Base-by-base conservation (phyloP, 164 flowering plant genomes). In the Cinnamomum chago region DNA sequence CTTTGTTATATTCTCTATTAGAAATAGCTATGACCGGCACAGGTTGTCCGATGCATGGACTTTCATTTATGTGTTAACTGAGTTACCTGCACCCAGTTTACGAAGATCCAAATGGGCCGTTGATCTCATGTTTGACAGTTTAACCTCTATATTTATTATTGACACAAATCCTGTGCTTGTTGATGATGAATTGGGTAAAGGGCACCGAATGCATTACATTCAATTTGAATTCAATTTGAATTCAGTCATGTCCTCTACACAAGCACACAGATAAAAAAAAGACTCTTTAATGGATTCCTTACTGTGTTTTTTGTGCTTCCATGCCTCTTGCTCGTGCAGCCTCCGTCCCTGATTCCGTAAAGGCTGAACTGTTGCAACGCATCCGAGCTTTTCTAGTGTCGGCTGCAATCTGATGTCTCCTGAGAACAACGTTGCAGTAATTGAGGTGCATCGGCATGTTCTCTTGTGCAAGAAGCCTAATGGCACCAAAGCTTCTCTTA, bases 281-380 rank as follows among this genome's bases (percentile, higher is more conserved):
- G n/a, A 15, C 60, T 18, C 7, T 55, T 5, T 55, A 17, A 55
- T 14, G 60, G 60, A 55, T 55, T 20, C 60, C 20, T 55, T 55
- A 55, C 60, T 55, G 3, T 17, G 0, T 3, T 15, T 3, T 55
- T 55, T 15, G 60, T 55, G 60, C n/a, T 55, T 20, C 17, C n/a
- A 14, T 55, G 5, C 3, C 47, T 68, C 71, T 52, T 58, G 23
- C 2, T 79, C 62, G 0, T 75, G 82, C 91, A 93, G 98, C 98
- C 28, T 93, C 95, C 1, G 76, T 93, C 35, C 98, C 98, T 5
- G 97, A 91, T 78, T 82, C 90, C 9, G 87, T 90, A 6, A 93
- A 93, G 81, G 92, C 95, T 58, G 98, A 93, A 84, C 81, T 93
- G 76, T 75, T 93, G 85, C 93, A 93, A 75, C 81, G 89, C 62